These are phyloP conservation scores for Xylaria bambusicola DNA, from an alignment of 495 filamentous ascomycete genomes.

Conservation along the genomic window DNA sequence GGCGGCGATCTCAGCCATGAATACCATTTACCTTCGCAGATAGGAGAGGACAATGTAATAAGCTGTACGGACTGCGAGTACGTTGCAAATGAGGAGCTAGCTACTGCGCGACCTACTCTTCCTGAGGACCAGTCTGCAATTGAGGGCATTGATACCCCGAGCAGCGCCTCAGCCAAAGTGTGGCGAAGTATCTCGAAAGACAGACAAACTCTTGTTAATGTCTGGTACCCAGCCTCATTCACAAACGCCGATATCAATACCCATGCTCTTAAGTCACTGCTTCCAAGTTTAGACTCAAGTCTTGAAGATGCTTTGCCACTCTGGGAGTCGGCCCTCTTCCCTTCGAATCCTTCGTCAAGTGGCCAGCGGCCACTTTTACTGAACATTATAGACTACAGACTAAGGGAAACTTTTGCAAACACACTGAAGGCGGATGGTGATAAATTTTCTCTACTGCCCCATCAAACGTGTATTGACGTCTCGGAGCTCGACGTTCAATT, in stretches of 20 bases:
- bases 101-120: constrained; percentile 32
- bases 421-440: constrained; percentile 30
- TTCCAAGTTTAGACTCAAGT: constrained; percentile 72
- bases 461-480: constrained; percentile 11
- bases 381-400: constrained; percentile 56
- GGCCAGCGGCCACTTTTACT: constrained; percentile 35
- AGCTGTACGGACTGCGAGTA: constrained; percentile 74
- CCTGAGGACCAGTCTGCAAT: constrained; percentile 25
- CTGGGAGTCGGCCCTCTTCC: constrained; percentile 46
- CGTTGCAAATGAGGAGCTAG: constrained; percentile 84
- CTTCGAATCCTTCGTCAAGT: constrained; percentile 11
- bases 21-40: constrained; percentile 78
- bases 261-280: constrained; percentile 66
- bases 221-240: constrained; percentile 59
- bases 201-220: constrained; percentile 63
- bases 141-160: constrained; percentile 7
- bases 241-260: constrained; percentile 62
- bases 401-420: constrained; percentile 33
- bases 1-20: constrained; percentile 92
- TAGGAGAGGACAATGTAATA: constrained; percentile 84
- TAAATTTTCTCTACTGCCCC: constrained; percentile 30
- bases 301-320: constrained; percentile 62
- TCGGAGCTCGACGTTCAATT: constrained; percentile 16
- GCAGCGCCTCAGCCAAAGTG: constrained; percentile 32
- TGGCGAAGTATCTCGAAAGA: constrained; percentile 76